Evolutionary conservation across 2,329 filamentous ascomycete species (phyloP).

Genomic region (Clarireedia homoeocarpa): DNA sequence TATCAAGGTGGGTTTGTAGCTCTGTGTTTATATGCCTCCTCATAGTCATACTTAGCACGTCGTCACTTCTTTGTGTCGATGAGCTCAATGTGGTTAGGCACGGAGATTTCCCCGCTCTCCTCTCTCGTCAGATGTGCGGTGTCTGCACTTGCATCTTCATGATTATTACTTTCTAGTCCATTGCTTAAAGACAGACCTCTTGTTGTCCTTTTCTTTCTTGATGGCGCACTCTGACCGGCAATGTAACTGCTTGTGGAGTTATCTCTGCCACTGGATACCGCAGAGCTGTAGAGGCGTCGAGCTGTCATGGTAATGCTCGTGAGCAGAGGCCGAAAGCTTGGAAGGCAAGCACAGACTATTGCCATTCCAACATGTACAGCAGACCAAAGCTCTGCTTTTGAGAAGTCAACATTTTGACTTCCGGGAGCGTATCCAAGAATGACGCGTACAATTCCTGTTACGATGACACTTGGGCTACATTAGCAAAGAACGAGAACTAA

Average conservation of each 20-base stretch:
- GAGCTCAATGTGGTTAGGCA: too few relatives aligned
- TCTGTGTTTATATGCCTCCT: too few relatives aligned
- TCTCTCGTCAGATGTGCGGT: not conserved
- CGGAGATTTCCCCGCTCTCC: not conserved
- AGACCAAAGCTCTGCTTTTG: slow-evolving; percentile 12
- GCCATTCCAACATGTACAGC: slow-evolving; percentile 12
- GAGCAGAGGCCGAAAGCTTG: slow-evolving; percentile 10
- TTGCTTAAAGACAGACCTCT: not conserved
- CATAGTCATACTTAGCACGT: too few relatives aligned
- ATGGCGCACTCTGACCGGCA: not conserved
- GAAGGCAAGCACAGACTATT: slow-evolving; percentile 13
- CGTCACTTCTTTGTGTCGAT: too few relatives aligned
- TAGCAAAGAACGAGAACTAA: not conserved
- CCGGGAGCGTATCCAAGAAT: slow-evolving; percentile 10
- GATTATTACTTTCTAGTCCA: not conserved
- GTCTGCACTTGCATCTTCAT: slow-evolving; percentile 2
- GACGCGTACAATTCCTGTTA: slow-evolving; percentile 10
- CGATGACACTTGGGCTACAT: slow-evolving; percentile 7
- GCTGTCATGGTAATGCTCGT: slow-evolving; percentile 2
- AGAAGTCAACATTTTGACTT: slow-evolving; percentile 11
- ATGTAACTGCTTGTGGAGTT: not conserved
- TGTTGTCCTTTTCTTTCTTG: not conserved
- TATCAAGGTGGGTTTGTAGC: too few relatives aligned
- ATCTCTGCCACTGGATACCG: not conserved
- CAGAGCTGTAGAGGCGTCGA: slow-evolving; percentile 3